Evolutionary conservation across 1,284 basidiomycete species (phyloP).

Genomic region (Xerocomus minutiporus): DNA sequence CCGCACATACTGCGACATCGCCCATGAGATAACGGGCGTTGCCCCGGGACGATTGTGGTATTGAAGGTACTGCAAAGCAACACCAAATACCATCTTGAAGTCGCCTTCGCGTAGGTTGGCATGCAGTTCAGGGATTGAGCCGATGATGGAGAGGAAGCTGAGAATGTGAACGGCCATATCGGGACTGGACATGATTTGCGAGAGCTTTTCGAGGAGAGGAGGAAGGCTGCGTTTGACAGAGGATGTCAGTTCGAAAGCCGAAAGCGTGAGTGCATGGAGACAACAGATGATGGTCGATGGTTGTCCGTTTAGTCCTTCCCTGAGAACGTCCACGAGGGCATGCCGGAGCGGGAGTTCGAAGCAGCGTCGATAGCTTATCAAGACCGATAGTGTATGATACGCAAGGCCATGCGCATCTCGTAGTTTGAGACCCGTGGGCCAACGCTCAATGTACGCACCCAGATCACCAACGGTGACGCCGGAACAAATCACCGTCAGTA

Average conservation of each 20-base stretch:
- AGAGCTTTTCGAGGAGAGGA: slow-evolving; percentile 82
- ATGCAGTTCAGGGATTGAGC: slow-evolving; percentile 75
- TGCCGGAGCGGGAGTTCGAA: slow-evolving; percentile 71
- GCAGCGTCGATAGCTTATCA: slow-evolving; percentile 84
- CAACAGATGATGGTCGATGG: slow-evolving; percentile 87
- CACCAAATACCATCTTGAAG: slow-evolving; percentile 92
- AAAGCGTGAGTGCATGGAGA: slow-evolving; percentile 85
- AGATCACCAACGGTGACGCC: slow-evolving; percentile 62
- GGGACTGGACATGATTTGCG: slow-evolving; percentile 92
- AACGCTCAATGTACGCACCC: slow-evolving; percentile 55
- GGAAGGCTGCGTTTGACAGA: slow-evolving; percentile 82
- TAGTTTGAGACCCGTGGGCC: slow-evolving; percentile 61
- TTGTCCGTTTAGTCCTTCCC: slow-evolving; percentile 74
- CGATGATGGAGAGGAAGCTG: slow-evolving; percentile 86
- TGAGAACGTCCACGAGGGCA: slow-evolving; percentile 80
- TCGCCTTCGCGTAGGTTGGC: slow-evolving; percentile 92
- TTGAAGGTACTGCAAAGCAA: slow-evolving; percentile 92
- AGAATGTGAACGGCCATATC: slow-evolving; percentile 95
- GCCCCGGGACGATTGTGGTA: slow-evolving; percentile 76
- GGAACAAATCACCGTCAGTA: slow-evolving; percentile 70
- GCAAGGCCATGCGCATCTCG: slow-evolving; percentile 87
- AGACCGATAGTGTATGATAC: slow-evolving; percentile 84
- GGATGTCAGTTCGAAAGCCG: slow-evolving; percentile 84
- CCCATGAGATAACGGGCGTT: slow-evolving; percentile 69
- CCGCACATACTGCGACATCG: slow-evolving; percentile 92